These are phyloP conservation scores for Herpetospermum pedunculosum DNA, from an alignment of 306 rosid genomes.

Conservation along the genomic window DNA sequence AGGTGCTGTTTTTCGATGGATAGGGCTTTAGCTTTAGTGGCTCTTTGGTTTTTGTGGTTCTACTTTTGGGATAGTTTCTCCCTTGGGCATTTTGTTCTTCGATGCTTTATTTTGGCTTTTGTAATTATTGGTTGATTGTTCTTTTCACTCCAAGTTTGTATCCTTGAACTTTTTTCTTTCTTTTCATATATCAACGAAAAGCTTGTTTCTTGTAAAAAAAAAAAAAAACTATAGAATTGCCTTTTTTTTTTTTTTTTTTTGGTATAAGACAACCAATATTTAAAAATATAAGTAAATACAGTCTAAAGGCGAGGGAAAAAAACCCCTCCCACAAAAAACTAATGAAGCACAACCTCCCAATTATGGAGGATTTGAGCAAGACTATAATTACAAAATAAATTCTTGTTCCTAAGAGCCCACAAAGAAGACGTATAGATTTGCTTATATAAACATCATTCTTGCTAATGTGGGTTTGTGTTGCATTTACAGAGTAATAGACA, in stretches of 20 bases:
- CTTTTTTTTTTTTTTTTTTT: too few species aligned
- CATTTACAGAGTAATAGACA: conserved; percentile 78
- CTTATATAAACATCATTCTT: not conserved
- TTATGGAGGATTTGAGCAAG: too few species aligned
- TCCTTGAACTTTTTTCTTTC: not conserved
- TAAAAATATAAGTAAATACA: too few species aligned
- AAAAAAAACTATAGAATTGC: not conserved
- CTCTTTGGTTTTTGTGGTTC: not conserved
- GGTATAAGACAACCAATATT: too few species aligned
- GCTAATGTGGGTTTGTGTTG: conserved; percentile 18
- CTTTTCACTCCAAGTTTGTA: not conserved
- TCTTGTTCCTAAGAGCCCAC: too few species aligned
- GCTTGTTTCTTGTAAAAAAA: not conserved
- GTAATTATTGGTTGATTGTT: not conserved
- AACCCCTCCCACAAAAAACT: too few species aligned
- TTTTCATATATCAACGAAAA: not conserved
- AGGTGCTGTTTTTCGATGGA: not conserved
- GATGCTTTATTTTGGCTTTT: not conserved
- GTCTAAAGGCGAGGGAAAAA: too few species aligned
- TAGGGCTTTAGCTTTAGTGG: not conserved
- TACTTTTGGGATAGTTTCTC: not conserved
- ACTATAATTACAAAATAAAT: too few species aligned
- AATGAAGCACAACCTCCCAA: too few species aligned
- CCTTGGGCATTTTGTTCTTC: not conserved
- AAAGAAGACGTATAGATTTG: too few species aligned